Evolutionary conservation across 2,329 filamentous ascomycete genomes (phyloP).

Genomic region (Eutypella sp.): DNA sequence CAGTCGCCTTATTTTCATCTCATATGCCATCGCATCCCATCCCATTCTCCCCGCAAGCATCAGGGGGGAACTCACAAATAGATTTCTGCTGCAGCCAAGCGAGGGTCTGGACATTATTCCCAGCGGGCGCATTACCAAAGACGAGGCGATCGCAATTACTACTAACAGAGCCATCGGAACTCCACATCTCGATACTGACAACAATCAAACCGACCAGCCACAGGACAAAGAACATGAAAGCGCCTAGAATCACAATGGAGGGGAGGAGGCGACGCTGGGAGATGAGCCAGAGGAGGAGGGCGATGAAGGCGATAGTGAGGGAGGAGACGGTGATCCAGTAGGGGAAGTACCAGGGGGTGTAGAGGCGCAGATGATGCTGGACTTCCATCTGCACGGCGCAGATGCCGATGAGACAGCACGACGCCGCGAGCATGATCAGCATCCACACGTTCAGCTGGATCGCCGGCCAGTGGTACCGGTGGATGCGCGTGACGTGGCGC

Average conservation of each 20-base stretch:
- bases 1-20: not conserved
- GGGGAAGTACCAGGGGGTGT: constrained; percentile 63
- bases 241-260: constrained; percentile 57
- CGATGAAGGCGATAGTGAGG: constrained; percentile 62
- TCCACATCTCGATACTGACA: constrained; percentile 59
- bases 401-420: constrained; percentile 55
- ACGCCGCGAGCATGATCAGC: constrained; percentile 58
- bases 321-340: constrained; percentile 57
- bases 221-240: constrained; percentile 62
- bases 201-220: constrained; percentile 63
- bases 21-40: too few species aligned
- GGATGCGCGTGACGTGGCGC: constrained; percentile 40
- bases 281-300: constrained; percentile 59
- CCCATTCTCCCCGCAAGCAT: too few species aligned
- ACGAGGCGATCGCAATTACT: constrained; percentile 56
- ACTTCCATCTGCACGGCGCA: constrained; percentile 56
- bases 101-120: constrained; percentile 49
- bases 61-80: constrained; percentile 51
- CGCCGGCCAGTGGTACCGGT: constrained; percentile 65
- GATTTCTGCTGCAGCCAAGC: constrained; percentile 60
- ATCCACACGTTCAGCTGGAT: constrained; percentile 64
- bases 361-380: constrained; percentile 50
- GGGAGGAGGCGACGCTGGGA: constrained; percentile 56
- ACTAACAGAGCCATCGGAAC: constrained; percentile 53
- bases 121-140: constrained; percentile 44